Evolutionary conservation across 495 filamentous ascomycete species (phyloP).

Genomic region (Aspergillus nanangensis): DNA sequence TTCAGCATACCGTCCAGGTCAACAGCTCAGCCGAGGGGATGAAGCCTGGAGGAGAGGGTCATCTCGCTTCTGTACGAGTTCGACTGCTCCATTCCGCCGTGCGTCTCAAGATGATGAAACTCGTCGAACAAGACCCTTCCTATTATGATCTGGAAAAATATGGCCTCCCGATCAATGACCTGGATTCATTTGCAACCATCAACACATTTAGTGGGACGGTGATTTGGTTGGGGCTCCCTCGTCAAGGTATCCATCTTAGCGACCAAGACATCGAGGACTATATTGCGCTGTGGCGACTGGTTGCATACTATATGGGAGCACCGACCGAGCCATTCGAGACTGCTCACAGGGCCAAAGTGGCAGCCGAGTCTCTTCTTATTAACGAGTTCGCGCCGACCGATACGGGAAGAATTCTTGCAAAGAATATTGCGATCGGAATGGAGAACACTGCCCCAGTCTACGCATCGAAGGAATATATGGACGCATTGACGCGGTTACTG

Average conservation of each 20-base stretch:
- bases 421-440: constrained; percentile 66
- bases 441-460: constrained; percentile 56
- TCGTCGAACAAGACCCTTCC: constrained; percentile 45
- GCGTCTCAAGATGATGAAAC: constrained; percentile 56
- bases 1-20: constrained; percentile 65
- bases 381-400: constrained; percentile 58
- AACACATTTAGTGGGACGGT: constrained; percentile 58
- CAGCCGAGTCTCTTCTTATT: constrained; percentile 59
- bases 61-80: constrained; percentile 61
- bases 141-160: constrained; percentile 57
- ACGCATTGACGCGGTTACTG: constrained; percentile 60
- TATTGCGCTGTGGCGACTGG: constrained; percentile 68
- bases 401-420: constrained; percentile 55
- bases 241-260: constrained; percentile 62
- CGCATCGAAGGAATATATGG: constrained; percentile 54
- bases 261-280: constrained; percentile 61
- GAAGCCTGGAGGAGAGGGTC: constrained; percentile 63
- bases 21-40: constrained; percentile 60
- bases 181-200: constrained; percentile 69
- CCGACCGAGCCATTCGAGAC: constrained; percentile 53
- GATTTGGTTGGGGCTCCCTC: constrained; percentile 61
- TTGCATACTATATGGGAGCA: constrained; percentile 64
- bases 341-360: constrained; percentile 46
- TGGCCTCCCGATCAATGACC: constrained; percentile 67
- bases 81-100: constrained; percentile 69